Evolutionary conservation across 768 basidiomycete species (phyloP), one percentile per base, ranked within the genome.

Genomic region (Tulasnella sp.): DNA sequence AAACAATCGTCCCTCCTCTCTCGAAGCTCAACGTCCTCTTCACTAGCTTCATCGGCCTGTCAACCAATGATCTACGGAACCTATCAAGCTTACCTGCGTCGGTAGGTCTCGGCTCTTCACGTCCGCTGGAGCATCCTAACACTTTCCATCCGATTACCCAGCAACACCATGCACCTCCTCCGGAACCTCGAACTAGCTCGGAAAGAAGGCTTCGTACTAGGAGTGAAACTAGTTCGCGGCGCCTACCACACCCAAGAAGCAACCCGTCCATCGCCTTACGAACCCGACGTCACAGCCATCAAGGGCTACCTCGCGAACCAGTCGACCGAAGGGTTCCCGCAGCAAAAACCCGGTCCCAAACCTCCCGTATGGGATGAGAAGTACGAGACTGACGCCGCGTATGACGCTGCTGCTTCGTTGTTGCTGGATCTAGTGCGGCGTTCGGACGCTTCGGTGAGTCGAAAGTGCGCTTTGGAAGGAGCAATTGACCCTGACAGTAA

Each of bases 181-280:
- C 86, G 86, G 22, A 85, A 87, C 41, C 81, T 95, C 62, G 80
- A 80, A 16, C 89, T 91, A 67, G 90, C 95, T 3, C 82, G 85
- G 74, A 79, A 78, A 67, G 82, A 88, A 74, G 83, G 86, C 41
- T 96, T 92, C 77, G 83, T 90, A 0, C 84, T 96, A 0, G 95
- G 95, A 11, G 88, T 94, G 71, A 98, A 97, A 80, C 89, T 98
- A 64, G 95, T 97, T 36, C 87, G 95, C 29, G 95, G 95, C 0
- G 95, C 95, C 2, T 98, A 98, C 79, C 92, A 95, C 77, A 83
- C 87, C 0, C 86, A 90, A 72, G 95, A 97, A 77, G 85, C 34
- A 81, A 83, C 5, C 87, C 87, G 1, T 84, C 87, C 73, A 75
- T 76, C 14, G 75, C 80, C 19, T 41, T 63, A 73, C 47, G 69